Base-by-base conservation (phyloP, 129 eudicot species). In the Artemisia annua region DNA sequence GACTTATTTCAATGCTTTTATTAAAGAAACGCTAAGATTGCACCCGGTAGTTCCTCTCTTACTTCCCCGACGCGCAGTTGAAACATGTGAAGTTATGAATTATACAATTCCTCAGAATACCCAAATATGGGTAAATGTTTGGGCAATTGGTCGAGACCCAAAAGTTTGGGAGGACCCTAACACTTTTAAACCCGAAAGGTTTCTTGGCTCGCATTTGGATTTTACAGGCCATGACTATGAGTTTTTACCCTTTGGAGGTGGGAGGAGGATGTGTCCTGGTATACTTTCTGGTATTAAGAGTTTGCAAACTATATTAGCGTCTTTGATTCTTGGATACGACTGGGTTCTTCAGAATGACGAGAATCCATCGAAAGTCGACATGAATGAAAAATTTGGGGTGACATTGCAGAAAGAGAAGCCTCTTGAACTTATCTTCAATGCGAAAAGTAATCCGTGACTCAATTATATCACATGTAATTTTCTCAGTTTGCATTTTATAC, bases 11-110 rank as follows among this genome's bases (percentile, higher is more conserved):
- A 67, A 73, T 24, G 83, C 79, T 49, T 78, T 72, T 55, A 72
- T 78, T 17, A 78, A 78, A 58, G 82, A 78, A 65, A 78, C 68
- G 17, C 39, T 74, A 19, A 60, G 83, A 69, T 48, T 79, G 17
- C 83, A 79, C 48, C 60, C 83, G 4, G 66, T 68, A 1, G 75
- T 61, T 7, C 83, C 83, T 4, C 55, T 79, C 16, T 19, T 78
- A 8, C 57, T 79, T 22, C 83, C 83, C 7, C 75, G 69, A n/a
- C 66, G 65, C 3, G 79, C 83, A 0, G 1, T 48, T 16, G 52
- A 73, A 44, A 52, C 83, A 24, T 79, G 83, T 30, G 71, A 79
- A 12, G 79, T 79, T n/a, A n/a, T n/a, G n/a, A n/a, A n/a, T n/a
- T n/a, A n/a, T n/a, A n/a, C n/a, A n/a, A n/a, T n/a, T n/a, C n/a